Evolutionary conservation across 2,329 filamentous ascomycete species (phyloP).

Genomic region (Shiraia bambusicola): DNA sequence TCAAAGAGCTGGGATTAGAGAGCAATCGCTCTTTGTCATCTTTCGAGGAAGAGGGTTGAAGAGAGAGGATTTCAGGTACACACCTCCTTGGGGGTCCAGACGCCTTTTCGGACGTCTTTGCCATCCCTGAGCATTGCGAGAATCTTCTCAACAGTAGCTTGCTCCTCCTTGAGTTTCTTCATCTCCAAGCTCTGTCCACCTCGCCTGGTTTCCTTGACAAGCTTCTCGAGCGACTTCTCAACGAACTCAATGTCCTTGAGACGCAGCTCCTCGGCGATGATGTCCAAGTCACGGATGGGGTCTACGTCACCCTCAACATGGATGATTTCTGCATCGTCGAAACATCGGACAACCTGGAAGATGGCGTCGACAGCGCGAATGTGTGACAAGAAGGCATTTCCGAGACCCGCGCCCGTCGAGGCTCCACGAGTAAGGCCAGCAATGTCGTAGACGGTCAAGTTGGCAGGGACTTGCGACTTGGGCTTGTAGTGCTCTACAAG

Average conservation of each 20-base stretch:
- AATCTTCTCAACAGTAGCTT: slow-evolving; percentile 89
- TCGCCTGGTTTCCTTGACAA: slow-evolving; percentile 91
- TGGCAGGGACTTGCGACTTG: slow-evolving; percentile 94
- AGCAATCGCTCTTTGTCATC: slow-evolving; percentile 99
- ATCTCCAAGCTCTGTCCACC: slow-evolving; percentile 95
- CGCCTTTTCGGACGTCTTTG: slow-evolving; percentile 89
- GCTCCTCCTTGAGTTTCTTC: slow-evolving; percentile 95
- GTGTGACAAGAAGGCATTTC: slow-evolving; percentile 97
- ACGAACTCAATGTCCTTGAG: slow-evolving; percentile 99
- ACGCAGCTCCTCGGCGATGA: slow-evolving; percentile 93
- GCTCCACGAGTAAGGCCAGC: slow-evolving; percentile 94
- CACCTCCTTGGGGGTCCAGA: slow-evolving; percentile 95
- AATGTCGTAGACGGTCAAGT: slow-evolving; percentile 98
- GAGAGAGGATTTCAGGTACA: slow-evolving; percentile 42
- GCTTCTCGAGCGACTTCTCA: slow-evolving; percentile 88
- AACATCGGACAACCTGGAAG: slow-evolving; percentile 94
- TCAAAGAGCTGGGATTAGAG: slow-evolving; percentile 99
- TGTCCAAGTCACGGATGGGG: slow-evolving; percentile 88
- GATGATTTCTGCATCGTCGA: slow-evolving; percentile 99
- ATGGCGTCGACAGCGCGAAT: slow-evolving; percentile 98
- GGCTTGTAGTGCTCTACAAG: slow-evolving; percentile 94
- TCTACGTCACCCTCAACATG: slow-evolving; percentile 99
- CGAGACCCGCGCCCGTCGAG: slow-evolving; percentile 94
- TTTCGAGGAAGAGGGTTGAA: slow-evolving; percentile 53
- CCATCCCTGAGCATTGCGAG: slow-evolving; percentile 79